phyloP scores from a whole-genome alignment of 2,329 filamentous ascomycete species.

The Dactylellina sp. region DNA sequence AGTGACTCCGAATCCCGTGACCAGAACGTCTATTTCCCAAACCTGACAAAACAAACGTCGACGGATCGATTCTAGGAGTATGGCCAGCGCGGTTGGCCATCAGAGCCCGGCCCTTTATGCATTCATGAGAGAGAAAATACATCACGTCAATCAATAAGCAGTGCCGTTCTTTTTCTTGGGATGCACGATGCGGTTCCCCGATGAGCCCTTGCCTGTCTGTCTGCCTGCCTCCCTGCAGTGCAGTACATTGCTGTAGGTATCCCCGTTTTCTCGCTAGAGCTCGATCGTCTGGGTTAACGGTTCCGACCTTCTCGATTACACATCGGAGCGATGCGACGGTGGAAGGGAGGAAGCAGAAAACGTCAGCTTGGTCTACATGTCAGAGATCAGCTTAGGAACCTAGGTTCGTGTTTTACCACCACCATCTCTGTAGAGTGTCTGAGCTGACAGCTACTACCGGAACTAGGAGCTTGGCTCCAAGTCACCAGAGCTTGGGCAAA shows the following conservation, averaged over 20 bases:
- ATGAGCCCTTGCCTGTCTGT: conserved; percentile 41
- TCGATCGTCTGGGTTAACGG: conserved; percentile 19
- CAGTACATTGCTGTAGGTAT: conserved; percentile 3
- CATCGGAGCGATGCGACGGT: conserved; percentile 6
- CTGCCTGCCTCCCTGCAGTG: conserved; percentile 19
- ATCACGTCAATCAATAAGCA: conserved; percentile 17
- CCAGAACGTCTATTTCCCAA: not conserved
- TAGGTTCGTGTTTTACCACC: too few species aligned
- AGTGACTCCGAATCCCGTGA: too few species aligned
- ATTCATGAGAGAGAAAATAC: not conserved
- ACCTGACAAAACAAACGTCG: conserved; percentile 5
- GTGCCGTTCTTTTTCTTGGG: conserved; percentile 19
- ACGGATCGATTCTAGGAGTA: too few species aligned
- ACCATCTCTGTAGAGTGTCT: too few species aligned
- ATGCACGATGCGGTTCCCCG: conserved; percentile 51
- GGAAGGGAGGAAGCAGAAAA: not conserved
- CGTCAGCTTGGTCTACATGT: too few species aligned
- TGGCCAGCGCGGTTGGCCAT: not conserved
- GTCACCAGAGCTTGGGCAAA: not conserved
- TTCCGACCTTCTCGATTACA: conserved; percentile 40
- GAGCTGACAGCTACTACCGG: too few species aligned
- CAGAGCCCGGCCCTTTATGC: not conserved
- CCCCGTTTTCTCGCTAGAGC: conserved; percentile 37
- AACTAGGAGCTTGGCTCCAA: not conserved
- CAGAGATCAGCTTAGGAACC: too few species aligned